Percentiles rank a stretch among this genome's conserved stretches.
Evolutionary conservation across 768 basidiomycete species (phyloP).

Genomic region (Psilocybe cyanescens): DNA sequence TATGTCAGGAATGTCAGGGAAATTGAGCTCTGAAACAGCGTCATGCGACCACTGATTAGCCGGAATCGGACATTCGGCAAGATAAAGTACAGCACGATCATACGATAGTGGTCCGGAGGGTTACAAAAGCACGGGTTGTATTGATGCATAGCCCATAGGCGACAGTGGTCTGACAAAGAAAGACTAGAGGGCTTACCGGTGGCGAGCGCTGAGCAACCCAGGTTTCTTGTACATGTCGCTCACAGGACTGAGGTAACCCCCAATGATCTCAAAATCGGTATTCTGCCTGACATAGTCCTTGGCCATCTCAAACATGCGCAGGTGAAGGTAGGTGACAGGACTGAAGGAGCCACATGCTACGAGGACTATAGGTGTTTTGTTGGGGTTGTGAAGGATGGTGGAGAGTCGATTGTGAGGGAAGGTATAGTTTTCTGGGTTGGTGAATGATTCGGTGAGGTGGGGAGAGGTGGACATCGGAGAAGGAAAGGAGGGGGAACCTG

Average conservation of each 20-base stretch:
- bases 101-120: constrained; percentile 1
- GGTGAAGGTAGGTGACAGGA: constrained; percentile 95
- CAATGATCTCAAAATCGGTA: constrained; percentile 92
- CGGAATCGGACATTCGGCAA: constrained; percentile 24
- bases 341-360: constrained; percentile 99
- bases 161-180: constrained; percentile 1
- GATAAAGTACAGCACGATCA: constrained; percentile 5
- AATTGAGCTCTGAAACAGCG: constrained; percentile 6
- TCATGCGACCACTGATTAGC: constrained; percentile 25
- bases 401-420: constrained; percentile 71
- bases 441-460: constrained; percentile 50
- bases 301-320: constrained; percentile 99
- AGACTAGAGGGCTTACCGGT: constrained; percentile 67
- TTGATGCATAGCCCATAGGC: not conserved
- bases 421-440: constrained; percentile 65
- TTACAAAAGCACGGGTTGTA: not conserved
- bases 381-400: constrained; percentile 57
- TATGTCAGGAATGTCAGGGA: constrained; percentile 21
- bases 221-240: constrained; percentile 97
- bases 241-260: constrained; percentile 96
- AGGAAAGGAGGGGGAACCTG: constrained; percentile 18
- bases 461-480: constrained; percentile 28
- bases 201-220: constrained; percentile 83
- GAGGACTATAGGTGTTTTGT: constrained; percentile 86
- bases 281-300: constrained; percentile 94